A percentile compares a stretch with the other conserved stretches of the same genome.
These are phyloP conservation scores for Ochromonas danica DNA, from an alignment of 108 stramenopile species.

Conservation along the genomic window DNA sequence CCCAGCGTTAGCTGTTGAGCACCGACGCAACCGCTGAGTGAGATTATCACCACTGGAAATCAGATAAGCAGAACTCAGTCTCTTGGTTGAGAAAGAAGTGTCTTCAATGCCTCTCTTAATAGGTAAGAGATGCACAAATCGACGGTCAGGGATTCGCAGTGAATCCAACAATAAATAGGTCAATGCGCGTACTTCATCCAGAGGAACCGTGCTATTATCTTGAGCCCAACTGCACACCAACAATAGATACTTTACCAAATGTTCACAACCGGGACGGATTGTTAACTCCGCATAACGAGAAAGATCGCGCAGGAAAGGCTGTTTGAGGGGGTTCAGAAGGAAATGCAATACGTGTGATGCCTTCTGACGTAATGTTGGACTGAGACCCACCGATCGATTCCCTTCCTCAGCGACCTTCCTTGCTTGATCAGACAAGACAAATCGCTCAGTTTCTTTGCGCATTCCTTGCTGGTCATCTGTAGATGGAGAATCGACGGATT, in stretches of 20 bases:
- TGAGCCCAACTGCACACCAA: not conserved
- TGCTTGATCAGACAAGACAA: too few species aligned
- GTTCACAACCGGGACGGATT: not conserved
- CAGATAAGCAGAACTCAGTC: too few species aligned
- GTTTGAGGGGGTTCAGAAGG: not conserved
- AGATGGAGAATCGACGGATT: too few species aligned
- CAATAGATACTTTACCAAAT: not conserved
- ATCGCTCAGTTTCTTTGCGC: too few species aligned
- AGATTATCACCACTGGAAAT: not conserved
- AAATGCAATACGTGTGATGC: not conserved
- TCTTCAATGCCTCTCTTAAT: not conserved
- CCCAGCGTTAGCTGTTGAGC: not conserved
- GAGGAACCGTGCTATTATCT: too few species aligned
- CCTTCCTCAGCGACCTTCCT: not conserved
- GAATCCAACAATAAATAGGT: not conserved
- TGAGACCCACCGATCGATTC: not conserved
- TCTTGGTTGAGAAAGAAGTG: not conserved
- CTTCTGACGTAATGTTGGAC: not conserved
- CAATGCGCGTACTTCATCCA: conserved; percentile 2
- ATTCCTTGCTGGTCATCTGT: too few species aligned
- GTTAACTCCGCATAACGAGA: not conserved
- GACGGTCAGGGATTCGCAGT: not conserved
- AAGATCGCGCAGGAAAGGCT: not conserved
- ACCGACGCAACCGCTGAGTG: not conserved
- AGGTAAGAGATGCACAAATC: not conserved